These are phyloP conservation scores for Furcasterigmium sp. DNA, from an alignment of 2,329 filamentous ascomycete species.

Conservation along the genomic window DNA sequence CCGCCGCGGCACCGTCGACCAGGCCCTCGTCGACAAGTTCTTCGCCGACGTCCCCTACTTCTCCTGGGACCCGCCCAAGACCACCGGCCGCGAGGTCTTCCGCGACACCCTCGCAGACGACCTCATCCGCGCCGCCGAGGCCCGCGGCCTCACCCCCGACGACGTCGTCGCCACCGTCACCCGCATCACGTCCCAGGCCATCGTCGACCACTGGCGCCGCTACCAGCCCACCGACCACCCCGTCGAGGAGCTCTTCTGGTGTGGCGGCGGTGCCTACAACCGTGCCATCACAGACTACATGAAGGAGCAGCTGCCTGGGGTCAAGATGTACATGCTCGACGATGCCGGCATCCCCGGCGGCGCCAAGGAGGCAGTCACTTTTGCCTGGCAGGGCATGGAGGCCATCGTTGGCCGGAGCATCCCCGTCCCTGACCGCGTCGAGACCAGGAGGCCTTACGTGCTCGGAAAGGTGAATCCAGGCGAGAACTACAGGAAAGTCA, in stretches of 20 bases:
- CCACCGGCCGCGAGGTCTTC: slow-evolving; percentile 55
- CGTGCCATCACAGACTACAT: slow-evolving; percentile 51
- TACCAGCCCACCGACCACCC: slow-evolving; percentile 38
- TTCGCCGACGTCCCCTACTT: slow-evolving; percentile 43
- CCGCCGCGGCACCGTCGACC: slow-evolving; percentile 39
- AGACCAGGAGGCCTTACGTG: slow-evolving; percentile 44
- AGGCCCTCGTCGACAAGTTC: slow-evolving; percentile 47
- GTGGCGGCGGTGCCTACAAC: slow-evolving; percentile 53
- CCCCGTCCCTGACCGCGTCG: slow-evolving; percentile 45
- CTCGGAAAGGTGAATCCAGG: slow-evolving; percentile 51
- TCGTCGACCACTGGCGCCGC: slow-evolving; percentile 41
- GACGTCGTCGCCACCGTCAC: slow-evolving; percentile 56
- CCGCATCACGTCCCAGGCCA: slow-evolving; percentile 52
- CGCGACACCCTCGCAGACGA: slow-evolving; percentile 49
- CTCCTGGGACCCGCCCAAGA: slow-evolving; percentile 44
- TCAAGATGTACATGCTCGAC: slow-evolving; percentile 48
- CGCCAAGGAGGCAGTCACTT: slow-evolving; percentile 50
- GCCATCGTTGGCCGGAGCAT: slow-evolving; percentile 50
- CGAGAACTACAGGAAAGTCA: slow-evolving; percentile 46
- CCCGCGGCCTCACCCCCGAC: slow-evolving; percentile 37
- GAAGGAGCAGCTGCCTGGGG: slow-evolving; percentile 39
- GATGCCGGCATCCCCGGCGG: slow-evolving; percentile 50
- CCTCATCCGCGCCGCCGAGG: slow-evolving; percentile 40
- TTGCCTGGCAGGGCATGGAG: slow-evolving; percentile 58
- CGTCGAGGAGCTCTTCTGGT: slow-evolving; percentile 52